A percentile compares a stretch with the other conserved stretches of the same genome.
phyloP scores from a whole-genome alignment of 2,329 filamentous ascomycete species.

The Calonectria montana region DNA sequence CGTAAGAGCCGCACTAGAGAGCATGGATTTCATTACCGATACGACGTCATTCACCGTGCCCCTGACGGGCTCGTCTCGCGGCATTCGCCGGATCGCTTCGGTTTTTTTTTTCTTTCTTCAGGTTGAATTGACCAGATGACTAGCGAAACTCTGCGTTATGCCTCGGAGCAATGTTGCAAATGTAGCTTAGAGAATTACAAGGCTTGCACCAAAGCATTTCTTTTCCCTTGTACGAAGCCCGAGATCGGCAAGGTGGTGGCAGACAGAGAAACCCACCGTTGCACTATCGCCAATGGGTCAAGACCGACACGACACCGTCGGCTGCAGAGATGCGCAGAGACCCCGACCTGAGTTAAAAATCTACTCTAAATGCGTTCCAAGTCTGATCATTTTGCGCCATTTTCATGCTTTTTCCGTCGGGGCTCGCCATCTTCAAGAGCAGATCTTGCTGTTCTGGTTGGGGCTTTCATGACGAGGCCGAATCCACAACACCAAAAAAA shows the following conservation, averaged over 20 bases:
- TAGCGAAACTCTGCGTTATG: background rate
- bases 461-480: slow-evolving; percentile 4
- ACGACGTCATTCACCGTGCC: slow-evolving; percentile 6
- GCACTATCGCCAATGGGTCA: background rate
- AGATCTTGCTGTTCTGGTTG: background rate
- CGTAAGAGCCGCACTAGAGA: slow-evolving; percentile 22
- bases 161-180: background rate
- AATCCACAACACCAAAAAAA: slow-evolving; percentile 8
- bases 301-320: background rate
- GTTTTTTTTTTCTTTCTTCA: background rate
- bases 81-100: background rate
- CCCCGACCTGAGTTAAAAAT: background rate
- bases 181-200: background rate
- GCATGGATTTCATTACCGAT: slow-evolving; percentile 11
- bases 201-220: background rate
- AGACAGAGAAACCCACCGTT: background rate
- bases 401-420: background rate
- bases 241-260: background rate
- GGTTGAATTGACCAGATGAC: background rate
- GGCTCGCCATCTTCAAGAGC: background rate
- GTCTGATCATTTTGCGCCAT: slow-evolving; percentile 9
- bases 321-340: background rate
- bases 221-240: background rate
- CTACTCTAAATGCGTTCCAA: background rate
- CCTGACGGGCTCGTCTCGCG: background rate